These are phyloP conservation scores for Protomyces lactucae-debilis DNA, from an alignment of 1,139 yeast species.

Conservation along the genomic window DNA sequence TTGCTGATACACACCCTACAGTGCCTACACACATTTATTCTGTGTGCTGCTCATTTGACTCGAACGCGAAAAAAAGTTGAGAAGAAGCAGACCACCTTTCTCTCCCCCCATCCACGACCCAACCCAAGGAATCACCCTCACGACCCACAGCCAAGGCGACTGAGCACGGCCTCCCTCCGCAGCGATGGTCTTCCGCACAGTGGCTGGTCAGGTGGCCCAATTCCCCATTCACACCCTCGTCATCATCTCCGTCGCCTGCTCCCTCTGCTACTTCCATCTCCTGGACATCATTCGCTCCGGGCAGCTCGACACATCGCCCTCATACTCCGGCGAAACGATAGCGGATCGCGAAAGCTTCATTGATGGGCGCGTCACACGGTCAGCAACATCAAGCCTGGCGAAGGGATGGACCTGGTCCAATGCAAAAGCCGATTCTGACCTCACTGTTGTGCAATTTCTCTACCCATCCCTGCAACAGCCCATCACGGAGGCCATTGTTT, in stretches of 20 bases:
- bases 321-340: slow-evolving; percentile 14
- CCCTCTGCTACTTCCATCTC: slow-evolving; percentile 73
- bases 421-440: slow-evolving; percentile 14
- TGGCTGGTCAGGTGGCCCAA: slow-evolving; percentile 29
- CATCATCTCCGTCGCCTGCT: slow-evolving; percentile 66
- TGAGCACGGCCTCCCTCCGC: too few relatives aligned
- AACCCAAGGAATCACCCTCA: too few relatives aligned
- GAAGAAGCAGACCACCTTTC: too few relatives aligned
- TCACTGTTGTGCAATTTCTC: slow-evolving; percentile 18
- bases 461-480: slow-evolving; percentile 7
- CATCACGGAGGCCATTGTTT: not conserved
- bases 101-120: too few relatives aligned
- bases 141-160: too few relatives aligned
- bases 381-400: not conserved
- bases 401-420: slow-evolving; percentile 4
- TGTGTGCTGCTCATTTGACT: too few relatives aligned
- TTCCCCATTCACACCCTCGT: slow-evolving; percentile 82
- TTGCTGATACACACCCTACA: too few relatives aligned
- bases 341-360: slow-evolving; percentile 11
- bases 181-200: not conserved
- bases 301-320: slow-evolving; percentile 19
- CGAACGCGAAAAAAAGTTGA: too few relatives aligned
- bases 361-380: slow-evolving; percentile 5
- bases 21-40: too few relatives aligned
- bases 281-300: slow-evolving; percentile 58